phyloP scores from a whole-genome alignment of 371 early-diverging fungal species.

The Vairimorpha necatrix region DNA sequence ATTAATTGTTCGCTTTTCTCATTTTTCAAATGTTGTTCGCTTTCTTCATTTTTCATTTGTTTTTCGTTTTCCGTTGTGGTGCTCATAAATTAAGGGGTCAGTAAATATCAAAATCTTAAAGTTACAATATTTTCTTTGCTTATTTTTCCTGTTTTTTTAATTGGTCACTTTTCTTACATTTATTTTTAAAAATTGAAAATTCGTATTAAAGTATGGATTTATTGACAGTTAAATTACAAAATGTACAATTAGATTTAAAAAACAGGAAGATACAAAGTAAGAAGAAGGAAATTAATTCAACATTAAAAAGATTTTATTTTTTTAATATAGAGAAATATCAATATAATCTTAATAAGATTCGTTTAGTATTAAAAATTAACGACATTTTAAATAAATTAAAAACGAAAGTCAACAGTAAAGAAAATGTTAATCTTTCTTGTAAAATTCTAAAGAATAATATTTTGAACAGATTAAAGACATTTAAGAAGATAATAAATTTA shows the following conservation, averaged over 20 bases:
- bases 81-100: no score
- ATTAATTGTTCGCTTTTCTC: no score
- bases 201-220: background rate
- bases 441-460: no score
- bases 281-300: background rate
- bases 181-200: background rate
- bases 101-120: no score
- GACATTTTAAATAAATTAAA: no score
- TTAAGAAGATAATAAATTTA: no score
- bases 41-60: background rate
- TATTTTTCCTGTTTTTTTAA: no score
- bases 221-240: background rate
- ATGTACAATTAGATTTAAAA: background rate
- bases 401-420: no score
- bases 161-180: background rate
- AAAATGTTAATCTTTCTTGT: no score
- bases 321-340: background rate
- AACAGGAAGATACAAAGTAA: background rate
- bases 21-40: background rate
- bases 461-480: no score
- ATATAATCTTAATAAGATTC: background rate
- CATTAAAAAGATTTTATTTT: background rate
- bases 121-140: no score
- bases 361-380: background rate
- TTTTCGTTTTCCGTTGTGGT: background rate